Evolutionary conservation across 306 rosid genomes (phyloP).

Genomic region (Castanea crenata): DNA sequence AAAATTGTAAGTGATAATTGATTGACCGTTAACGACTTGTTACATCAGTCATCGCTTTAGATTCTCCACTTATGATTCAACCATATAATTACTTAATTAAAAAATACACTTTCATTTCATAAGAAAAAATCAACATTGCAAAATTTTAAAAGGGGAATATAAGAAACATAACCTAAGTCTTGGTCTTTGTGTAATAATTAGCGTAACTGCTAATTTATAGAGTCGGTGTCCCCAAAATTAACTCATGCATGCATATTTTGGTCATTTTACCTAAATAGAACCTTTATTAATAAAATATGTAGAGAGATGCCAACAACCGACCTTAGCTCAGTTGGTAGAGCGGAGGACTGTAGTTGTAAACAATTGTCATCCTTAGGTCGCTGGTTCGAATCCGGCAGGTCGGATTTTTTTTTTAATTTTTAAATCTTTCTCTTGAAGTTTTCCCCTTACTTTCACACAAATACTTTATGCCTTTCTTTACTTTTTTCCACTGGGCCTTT

Average conservation of each 20-base stretch:
- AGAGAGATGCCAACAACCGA: fast-evolving
- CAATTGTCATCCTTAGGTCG: constrained; percentile 21
- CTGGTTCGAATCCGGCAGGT: constrained; percentile 20
- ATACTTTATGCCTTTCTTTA: not conserved
- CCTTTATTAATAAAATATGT: no score
- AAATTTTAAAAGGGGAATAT: fast-evolving
- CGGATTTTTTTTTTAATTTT: not conserved
- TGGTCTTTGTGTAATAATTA: no score
- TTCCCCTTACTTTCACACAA: not conserved
- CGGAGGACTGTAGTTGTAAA: constrained; percentile 18
- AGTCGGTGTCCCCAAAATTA: no score
- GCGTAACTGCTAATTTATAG: no score
- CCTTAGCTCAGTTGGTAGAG: constrained; percentile 2
- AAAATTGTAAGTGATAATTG: not conserved
- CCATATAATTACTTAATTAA: fast-evolving
- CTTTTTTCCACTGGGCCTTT: not conserved
- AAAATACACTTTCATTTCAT: fast-evolving
- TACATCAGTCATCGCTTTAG: no score
- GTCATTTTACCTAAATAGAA: no score
- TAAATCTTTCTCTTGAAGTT: no score
- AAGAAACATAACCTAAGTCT: fast-evolving
- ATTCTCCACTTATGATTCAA: fast-evolving
- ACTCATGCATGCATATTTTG: no score
- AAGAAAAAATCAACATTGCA: fast-evolving
- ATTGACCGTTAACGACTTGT: not conserved